Base-by-base conservation (phyloP, 495 filamentous ascomycete genomes). In the Aspergillus avenaceus region DNA sequence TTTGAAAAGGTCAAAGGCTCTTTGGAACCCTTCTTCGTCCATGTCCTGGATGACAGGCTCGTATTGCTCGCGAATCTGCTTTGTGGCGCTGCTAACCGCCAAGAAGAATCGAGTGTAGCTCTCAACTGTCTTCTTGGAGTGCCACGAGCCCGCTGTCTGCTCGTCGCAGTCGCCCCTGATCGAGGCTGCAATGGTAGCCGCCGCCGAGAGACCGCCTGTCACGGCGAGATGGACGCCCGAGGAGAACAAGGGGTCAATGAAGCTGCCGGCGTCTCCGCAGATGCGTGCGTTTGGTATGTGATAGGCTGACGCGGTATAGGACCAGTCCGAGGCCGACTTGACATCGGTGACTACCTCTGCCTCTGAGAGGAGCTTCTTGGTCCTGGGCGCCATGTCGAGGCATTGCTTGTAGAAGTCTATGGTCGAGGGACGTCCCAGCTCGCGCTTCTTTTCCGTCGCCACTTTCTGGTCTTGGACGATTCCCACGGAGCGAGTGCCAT, bases 101-200 rank as follows among this genome's bases (percentile, higher is more conserved):
- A 81, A 44, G 26, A 79, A 45, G 61, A 81, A 81, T 9, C 76
- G 69, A 1, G 73, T 75, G 43, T 79, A 81, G 19, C 68, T 64
- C 34, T 77, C 72, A 1, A 63, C 45, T 1, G 73, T 58, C 50
- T 74, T 75, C 21, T 60, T 69, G 4, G 65, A 59, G 55, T 80
- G 76, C 77, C 76, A 80, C 12, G 61, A 47, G 1, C 63, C 67
- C 0, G 76, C 78, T 11, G 34, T 48, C 0, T 42, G 5, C 55
- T 80, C 75, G 14, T 59, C 55, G 36, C 53, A 63, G 21, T 79
- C 53, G 5, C 74, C 76, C 11, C 49, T 45, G 13, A 52, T 58
- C 1, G 49, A 52, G 2, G 68, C 70, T 22, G 48, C 57, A 19
- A 73, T 69, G 0, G 70, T 65, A 1, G 53, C 53, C 14, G 74